Evolutionary conservation across 1,139 yeast genomes (phyloP).

Genomic region (Pichia sp.): DNA sequence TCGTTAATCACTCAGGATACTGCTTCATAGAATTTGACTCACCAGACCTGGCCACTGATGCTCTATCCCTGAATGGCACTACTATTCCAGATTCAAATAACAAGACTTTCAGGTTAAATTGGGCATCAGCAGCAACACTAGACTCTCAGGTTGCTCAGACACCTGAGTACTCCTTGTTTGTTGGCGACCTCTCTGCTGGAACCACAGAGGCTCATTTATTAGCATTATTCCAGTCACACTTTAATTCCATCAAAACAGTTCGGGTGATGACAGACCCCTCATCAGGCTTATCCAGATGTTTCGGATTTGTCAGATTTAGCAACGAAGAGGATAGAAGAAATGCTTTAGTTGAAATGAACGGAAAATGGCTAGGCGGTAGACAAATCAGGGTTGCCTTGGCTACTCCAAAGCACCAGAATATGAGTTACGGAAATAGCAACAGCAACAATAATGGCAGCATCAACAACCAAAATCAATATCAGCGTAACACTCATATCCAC

Average conservation of each 20-base stretch:
- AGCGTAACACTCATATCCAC: background rate
- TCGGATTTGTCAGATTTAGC: slow-evolving; percentile 85
- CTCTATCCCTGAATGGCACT: slow-evolving; percentile 64
- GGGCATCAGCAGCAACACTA: slow-evolving; percentile 76
- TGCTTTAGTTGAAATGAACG: slow-evolving; percentile 82
- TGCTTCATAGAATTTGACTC: slow-evolving; percentile 80
- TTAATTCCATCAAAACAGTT: slow-evolving; percentile 75
- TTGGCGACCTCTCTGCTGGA: slow-evolving; percentile 78
- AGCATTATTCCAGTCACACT: slow-evolving; percentile 65
- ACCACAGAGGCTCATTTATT: slow-evolving; percentile 69
- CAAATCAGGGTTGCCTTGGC: slow-evolving; percentile 76
- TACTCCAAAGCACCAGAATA: slow-evolving; percentile 54
- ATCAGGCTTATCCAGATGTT: slow-evolving; percentile 75
- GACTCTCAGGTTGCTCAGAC: slow-evolving; percentile 34
- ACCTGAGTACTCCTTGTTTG: slow-evolving; percentile 71
- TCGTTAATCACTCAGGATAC: slow-evolving; percentile 61
- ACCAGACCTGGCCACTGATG: slow-evolving; percentile 65
- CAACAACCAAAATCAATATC: slow-evolving; percentile 6
- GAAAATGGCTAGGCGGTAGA: slow-evolving; percentile 65
- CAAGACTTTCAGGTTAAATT: slow-evolving; percentile 67
- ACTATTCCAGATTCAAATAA: slow-evolving; percentile 56
- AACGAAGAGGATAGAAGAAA: slow-evolving; percentile 67
- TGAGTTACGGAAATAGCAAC: slow-evolving; percentile 9
- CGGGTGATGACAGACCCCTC: slow-evolving; percentile 81
- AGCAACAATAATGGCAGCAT: slow-evolving; percentile 10